phyloP scores from a whole-genome alignment of 139 green algal species.

The Chlorella ohadii region DNA sequence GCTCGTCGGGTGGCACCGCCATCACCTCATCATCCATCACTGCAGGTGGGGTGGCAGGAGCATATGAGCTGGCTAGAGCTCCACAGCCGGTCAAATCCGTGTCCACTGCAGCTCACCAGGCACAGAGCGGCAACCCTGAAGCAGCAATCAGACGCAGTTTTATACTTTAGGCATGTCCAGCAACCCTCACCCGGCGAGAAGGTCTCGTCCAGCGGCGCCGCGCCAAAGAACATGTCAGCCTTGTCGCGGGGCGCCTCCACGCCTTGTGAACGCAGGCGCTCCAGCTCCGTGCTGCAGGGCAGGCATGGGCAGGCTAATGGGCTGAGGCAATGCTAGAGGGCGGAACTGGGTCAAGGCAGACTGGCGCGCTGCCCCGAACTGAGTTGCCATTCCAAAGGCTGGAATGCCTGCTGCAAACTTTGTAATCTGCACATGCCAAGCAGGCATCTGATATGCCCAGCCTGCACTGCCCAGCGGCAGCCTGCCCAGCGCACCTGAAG shows the following conservation, averaged over 20 bases:
- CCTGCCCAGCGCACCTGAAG: slow-evolving; percentile 16
- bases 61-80: background rate
- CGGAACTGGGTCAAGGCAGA: no score
- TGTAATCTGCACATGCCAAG: no score
- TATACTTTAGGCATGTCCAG: no score
- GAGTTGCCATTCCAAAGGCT: no score
- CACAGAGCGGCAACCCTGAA: background rate
- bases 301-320: background rate
- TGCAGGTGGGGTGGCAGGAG: background rate
- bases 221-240: slow-evolving; percentile 42
- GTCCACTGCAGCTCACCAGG: background rate
- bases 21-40: slow-evolving; percentile 48
- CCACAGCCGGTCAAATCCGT: background rate
- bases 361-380: no score
- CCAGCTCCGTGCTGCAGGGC: slow-evolving; percentile 43
- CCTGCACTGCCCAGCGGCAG: no score
- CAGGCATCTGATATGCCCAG: no score
- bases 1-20: slow-evolving; percentile 33
- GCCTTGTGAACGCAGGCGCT: slow-evolving; percentile 50
- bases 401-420: no score
- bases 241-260: slow-evolving; percentile 22
- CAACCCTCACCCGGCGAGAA: slow-evolving; percentile 11
- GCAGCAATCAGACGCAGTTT: no score
- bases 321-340: no score
- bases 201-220: slow-evolving; percentile 11